Percentiles rank a stretch among this genome's conserved stretches.
phyloP scores from a whole-genome alignment of 768 basidiomycete genomes.

The Hypsizygus marmoreus region DNA sequence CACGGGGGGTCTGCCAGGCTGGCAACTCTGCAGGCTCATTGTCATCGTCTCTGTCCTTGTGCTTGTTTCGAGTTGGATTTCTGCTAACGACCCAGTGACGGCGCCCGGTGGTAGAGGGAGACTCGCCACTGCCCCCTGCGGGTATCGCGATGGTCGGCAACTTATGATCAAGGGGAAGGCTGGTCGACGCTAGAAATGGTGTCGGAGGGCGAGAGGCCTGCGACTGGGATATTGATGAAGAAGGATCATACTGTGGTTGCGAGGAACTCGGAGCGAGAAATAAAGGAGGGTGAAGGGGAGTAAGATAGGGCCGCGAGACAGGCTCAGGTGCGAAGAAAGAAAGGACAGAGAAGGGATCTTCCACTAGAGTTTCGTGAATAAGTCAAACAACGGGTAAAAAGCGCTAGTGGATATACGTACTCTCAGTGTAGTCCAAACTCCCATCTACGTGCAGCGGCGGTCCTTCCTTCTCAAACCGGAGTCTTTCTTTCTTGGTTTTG shows the following conservation, averaged over 20 bases:
- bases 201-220: constrained; percentile 23
- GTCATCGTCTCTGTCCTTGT: constrained; percentile 58
- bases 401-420: constrained; percentile 37
- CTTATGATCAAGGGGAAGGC: constrained; percentile 12
- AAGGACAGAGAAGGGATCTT: constrained; percentile 75
- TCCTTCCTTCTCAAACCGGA: constrained; percentile 76
- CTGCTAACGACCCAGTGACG: constrained; percentile 66
- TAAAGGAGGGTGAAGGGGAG: constrained; percentile 54
- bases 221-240: constrained; percentile 24
- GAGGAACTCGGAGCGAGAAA: constrained; percentile 10
- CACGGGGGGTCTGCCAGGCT: constrained; percentile 51
- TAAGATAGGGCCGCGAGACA: constrained; percentile 53
- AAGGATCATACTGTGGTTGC: constrained; percentile 26
- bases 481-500: constrained; percentile 77
- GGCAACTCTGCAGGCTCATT: constrained; percentile 35
- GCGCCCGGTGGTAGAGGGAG: constrained; percentile 33
- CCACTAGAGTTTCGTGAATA: constrained; percentile 48
- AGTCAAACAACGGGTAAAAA: constrained; percentile 1
- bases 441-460: constrained; percentile 73
- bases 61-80: constrained; percentile 49
- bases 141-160: constrained; percentile 26
- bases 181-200: constrained; percentile 18
- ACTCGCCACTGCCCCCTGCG: constrained; percentile 20
- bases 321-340: constrained; percentile 64
- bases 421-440: constrained; percentile 74